phyloP scores from a whole-genome alignment of 2,329 filamentous ascomycete genomes.

The Botryotinia globosa region DNA sequence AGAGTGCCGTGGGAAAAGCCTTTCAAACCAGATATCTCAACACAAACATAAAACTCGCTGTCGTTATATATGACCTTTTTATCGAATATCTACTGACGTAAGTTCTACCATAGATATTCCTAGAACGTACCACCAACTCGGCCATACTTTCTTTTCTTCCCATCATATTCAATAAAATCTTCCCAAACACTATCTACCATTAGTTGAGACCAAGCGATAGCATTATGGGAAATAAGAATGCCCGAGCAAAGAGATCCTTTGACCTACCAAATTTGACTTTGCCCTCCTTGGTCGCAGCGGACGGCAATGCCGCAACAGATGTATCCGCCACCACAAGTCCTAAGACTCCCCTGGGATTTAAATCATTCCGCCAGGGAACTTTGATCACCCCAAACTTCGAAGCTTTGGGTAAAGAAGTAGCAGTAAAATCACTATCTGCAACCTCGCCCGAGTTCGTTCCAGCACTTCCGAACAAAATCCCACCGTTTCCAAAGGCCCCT shows the following conservation, averaged over 20 bases:
- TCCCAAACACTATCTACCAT: not conserved
- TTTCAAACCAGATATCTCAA: too few species aligned
- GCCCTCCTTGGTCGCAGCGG: not conserved
- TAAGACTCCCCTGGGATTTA: slow-evolving; percentile 12
- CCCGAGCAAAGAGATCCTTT: slow-evolving; percentile 8
- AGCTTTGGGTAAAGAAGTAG: not conserved
- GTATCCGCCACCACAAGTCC: not conserved
- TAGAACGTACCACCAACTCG: not conserved
- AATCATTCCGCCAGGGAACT: slow-evolving; percentile 18
- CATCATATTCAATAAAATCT: not conserved
- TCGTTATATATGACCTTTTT: not conserved
- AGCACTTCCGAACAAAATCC: not conserved
- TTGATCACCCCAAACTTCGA: slow-evolving; percentile 16
- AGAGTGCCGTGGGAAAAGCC: not conserved
- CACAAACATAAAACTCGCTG: not conserved
- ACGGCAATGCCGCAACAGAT: not conserved
- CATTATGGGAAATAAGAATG: slow-evolving; percentile 19
- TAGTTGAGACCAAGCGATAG: not conserved
- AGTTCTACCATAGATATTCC: not conserved
- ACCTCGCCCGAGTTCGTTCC: slow-evolving; percentile 20
- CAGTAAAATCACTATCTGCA: slow-evolving; percentile 15
- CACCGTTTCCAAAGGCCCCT: not conserved
- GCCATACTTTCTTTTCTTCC: not conserved
- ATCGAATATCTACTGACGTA: not conserved
- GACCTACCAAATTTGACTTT: slow-evolving; percentile 1